Evolutionary conservation across 768 basidiomycete genomes (phyloP).

Genomic region (Pleurotus platypus): DNA sequence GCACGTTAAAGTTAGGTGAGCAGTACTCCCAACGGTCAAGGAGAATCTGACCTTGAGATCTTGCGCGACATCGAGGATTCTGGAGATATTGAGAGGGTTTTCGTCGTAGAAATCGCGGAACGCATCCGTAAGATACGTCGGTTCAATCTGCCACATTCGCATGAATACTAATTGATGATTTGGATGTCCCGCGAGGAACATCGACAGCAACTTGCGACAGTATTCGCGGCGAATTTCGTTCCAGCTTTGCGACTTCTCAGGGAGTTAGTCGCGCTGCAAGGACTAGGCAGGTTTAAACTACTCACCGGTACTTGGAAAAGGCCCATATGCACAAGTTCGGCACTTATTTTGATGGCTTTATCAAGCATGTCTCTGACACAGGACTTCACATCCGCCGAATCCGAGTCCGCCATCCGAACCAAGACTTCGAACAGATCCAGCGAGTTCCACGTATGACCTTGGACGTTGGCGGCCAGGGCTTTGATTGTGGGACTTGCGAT

Average conservation of each 20-base stretch:
- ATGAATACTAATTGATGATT: slow-evolving; percentile 97
- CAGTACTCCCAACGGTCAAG: background rate
- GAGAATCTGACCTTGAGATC: slow-evolving; percentile 74
- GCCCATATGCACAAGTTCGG: slow-evolving; percentile 93
- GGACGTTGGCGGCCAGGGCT: slow-evolving; percentile 83
- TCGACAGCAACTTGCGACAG: slow-evolving; percentile 75
- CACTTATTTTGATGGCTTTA: slow-evolving; percentile 88
- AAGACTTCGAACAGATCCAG: slow-evolving; percentile 86
- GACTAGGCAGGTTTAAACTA: slow-evolving; percentile 11
- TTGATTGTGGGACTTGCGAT: slow-evolving; percentile 89
- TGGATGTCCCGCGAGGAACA: slow-evolving; percentile 91
- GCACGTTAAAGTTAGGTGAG: background rate
- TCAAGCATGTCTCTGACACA: slow-evolving; percentile 91
- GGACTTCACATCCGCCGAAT: slow-evolving; percentile 64
- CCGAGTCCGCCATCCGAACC: slow-evolving; percentile 73
- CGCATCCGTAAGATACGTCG: slow-evolving; percentile 79
- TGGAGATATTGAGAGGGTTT: slow-evolving; percentile 87
- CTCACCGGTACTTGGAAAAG: slow-evolving; percentile 86
- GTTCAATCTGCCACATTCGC: slow-evolving; percentile 91
- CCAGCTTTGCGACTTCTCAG: slow-evolving; percentile 70
- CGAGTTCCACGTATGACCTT: slow-evolving; percentile 93
- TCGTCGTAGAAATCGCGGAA: slow-evolving; percentile 92
- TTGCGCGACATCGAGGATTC: slow-evolving; percentile 93
- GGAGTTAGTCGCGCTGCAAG: slow-evolving; percentile 11
- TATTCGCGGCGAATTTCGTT: slow-evolving; percentile 87